These are phyloP conservation scores for Flaveria floridana DNA, from an alignment of 140 eudicot species.

Conservation along the genomic window DNA sequence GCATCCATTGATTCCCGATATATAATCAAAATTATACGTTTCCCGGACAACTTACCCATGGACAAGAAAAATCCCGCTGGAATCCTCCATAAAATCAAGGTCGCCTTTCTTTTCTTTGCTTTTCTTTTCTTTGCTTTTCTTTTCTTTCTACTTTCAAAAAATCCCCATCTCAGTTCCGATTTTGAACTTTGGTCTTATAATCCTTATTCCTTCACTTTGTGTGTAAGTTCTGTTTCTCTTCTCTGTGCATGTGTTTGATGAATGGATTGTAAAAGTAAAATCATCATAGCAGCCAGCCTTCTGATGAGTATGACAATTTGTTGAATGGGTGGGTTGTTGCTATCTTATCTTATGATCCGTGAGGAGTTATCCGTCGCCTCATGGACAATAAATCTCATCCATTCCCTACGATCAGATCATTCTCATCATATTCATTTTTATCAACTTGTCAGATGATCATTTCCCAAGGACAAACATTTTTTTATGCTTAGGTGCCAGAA, in stretches of 20 bases:
- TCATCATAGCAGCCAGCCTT: background rate
- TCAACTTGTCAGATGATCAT: too few relatives aligned
- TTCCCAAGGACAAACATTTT: background rate
- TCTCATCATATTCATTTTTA: background rate
- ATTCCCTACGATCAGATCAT: conserved; percentile 3
- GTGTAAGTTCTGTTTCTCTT: background rate
- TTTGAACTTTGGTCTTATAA: background rate
- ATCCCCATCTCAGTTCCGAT: background rate
- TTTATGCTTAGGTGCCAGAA: background rate
- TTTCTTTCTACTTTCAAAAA: background rate
- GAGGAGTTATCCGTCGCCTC: background rate
- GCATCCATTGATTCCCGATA: background rate
- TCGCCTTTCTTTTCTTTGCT: background rate
- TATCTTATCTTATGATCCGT: conserved; percentile 6
- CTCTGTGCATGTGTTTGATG: background rate
- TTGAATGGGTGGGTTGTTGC: conserved; percentile 34
- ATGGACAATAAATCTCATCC: background rate
- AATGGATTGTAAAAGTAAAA: background rate
- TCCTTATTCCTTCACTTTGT: conserved; percentile 11
- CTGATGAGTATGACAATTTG: background rate
- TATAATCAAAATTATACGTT: too few relatives aligned
- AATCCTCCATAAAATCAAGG: conserved; percentile 45
- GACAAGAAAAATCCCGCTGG: conserved; percentile 40
- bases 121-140: background rate
- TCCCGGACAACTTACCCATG: conserved; percentile 10